Base-by-base conservation (phyloP, 495 filamentous ascomycete species). In the Neurospora sp. region DNA sequence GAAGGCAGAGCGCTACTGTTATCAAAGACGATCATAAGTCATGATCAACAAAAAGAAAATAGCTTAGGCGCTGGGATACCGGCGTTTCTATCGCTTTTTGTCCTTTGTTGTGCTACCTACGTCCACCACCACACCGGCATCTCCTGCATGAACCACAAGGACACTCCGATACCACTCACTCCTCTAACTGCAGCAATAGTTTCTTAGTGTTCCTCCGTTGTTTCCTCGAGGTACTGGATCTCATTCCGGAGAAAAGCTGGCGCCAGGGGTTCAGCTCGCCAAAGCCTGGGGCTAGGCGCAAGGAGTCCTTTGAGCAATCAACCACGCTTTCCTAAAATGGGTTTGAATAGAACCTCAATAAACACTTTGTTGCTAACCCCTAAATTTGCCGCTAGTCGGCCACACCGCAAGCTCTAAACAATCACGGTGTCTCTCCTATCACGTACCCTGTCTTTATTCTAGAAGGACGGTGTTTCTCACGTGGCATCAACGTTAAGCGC, bases 261-360 rank as follows among this genome's bases (percentile, higher is more conserved):
- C 53, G 53, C 27, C 53, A 61, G 7, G 27, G 53, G 27, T 61
- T 16, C 53, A 35, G 22, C 53, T 61, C 12, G 53, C 12, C 53
- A 2, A 61, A 61, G 53, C 20, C 22, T 61, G 27, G 53, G 22
- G 53, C 53, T 14, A 61, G 53, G 14, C 27, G 27, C 53, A 61
- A 61, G 11, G 20, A 16, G 12, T 31, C 61, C n/a, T 31, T 42
- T 38, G 27, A n/a, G 46, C 53, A 46, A 27, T 69, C 42, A 46
- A 61, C 8, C 38, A 53, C 39, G 8, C 38, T 72, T 77, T 76
- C 78, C 78, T 53, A 75, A 78, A 75, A 46, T 61, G 78, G 82
- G 68, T 76, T 27, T 81, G 75, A 82, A 82, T 82, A 83, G 78
- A 77, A 77, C 73, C 69, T 76, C 35, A 78, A 78, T 75, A 79